These are phyloP conservation scores for Cyanidioschyzon merolae DNA, from an alignment of 23 red algal genomes.

Conservation along the genomic window DNA sequence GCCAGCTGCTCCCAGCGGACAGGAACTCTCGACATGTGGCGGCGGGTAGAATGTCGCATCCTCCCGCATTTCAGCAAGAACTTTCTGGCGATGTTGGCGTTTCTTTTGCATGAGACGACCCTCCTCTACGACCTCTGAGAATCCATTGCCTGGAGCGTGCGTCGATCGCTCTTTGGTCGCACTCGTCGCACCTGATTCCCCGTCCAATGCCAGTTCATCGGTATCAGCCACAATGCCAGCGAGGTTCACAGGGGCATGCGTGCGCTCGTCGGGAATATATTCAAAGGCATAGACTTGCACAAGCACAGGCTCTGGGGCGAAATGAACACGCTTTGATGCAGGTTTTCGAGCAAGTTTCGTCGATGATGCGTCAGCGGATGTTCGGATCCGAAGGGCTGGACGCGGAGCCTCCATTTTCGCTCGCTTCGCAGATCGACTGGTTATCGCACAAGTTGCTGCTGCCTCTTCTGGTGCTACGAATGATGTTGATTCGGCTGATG, in stretches of 20 bases:
- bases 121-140: constrained; percentile 15
- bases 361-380: too few species aligned
- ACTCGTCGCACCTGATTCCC: not conserved
- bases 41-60: not conserved
- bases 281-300: not conserved
- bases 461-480: too few species aligned
- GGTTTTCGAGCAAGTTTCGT: too few species aligned
- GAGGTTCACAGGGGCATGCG: constrained; percentile 11
- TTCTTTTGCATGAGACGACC: constrained; percentile 7
- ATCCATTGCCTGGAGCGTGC: not conserved
- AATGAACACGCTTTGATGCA: not conserved
- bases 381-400: too few species aligned
- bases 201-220: not conserved
- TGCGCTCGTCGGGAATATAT: constrained; percentile 1
- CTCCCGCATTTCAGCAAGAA: not conserved
- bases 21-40: not conserved
- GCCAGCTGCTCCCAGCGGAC: not conserved
- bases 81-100: constrained; percentile 1
- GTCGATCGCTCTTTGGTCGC: not conserved
- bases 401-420: too few species aligned
- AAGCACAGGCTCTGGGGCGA: not conserved
- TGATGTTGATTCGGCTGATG: too few species aligned
- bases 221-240: not conserved
- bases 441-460: too few species aligned
- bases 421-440: too few species aligned